Evolutionary conservation across 2,329 filamentous ascomycete species (phyloP).

Genomic region (Rasamsonia emersonii): DNA sequence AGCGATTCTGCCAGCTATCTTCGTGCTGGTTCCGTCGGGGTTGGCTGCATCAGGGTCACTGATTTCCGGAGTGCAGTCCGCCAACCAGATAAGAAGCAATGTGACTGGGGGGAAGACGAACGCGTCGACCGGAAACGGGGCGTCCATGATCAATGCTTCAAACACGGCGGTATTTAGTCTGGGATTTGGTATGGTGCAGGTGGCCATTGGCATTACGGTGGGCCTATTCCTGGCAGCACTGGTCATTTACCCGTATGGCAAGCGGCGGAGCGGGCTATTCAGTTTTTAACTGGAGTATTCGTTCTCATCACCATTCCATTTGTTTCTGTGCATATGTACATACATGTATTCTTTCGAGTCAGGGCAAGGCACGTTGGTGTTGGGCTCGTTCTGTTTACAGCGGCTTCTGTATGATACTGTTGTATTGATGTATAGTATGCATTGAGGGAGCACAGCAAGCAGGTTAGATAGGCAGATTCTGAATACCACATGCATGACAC

Average conservation of each 20-base stretch:
- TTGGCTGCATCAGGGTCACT: conserved; percentile 48
- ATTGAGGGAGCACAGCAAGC: too few relatives aligned
- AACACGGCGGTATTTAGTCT: conserved; percentile 11
- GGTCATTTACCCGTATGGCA: conserved; percentile 43
- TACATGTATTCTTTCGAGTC: too few relatives aligned
- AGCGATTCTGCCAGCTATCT: conserved; percentile 77
- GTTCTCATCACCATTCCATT: not conserved
- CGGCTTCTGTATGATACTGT: too few relatives aligned
- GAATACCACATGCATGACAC: too few relatives aligned
- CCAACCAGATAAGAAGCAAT: conserved; percentile 41
- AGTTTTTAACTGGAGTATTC: conserved; percentile 20
- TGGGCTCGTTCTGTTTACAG: too few relatives aligned
- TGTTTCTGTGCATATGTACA: too few relatives aligned
- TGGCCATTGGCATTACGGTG: conserved; percentile 45
- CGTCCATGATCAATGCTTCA: not conserved
- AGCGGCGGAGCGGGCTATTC: conserved; percentile 43
- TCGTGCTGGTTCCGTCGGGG: conserved; percentile 55
- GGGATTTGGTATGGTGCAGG: conserved; percentile 39
- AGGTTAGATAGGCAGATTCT: too few relatives aligned
- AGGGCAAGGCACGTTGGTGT: too few relatives aligned
- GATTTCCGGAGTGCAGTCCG: conserved; percentile 46
- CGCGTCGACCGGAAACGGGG: conserved; percentile 3
- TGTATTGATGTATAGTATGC: too few relatives aligned
- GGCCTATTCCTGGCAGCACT: conserved; percentile 44
- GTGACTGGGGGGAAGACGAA: conserved; percentile 9